These are phyloP conservation scores for Senna tora DNA, from an alignment of 306 rosid species.

Conservation along the genomic window DNA sequence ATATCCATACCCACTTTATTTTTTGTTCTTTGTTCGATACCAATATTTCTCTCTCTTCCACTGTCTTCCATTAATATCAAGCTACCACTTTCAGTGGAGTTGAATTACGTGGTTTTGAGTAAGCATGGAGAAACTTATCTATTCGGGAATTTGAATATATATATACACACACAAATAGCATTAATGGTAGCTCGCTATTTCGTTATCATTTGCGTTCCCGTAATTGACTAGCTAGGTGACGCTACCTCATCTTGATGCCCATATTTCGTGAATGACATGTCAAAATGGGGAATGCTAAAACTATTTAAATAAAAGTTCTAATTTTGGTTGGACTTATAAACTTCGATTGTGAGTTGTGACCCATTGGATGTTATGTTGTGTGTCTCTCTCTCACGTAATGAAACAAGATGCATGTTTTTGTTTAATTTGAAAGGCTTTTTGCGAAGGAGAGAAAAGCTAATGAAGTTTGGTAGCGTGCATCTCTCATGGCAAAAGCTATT, in stretches of 20 bases:
- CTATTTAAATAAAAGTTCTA: slow-evolving; percentile 21
- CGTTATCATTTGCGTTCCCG: slow-evolving; percentile 12
- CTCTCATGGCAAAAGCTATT: slow-evolving; percentile 40
- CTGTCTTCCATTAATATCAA: not conserved
- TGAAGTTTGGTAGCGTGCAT: slow-evolving; percentile 22
- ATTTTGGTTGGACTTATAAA: slow-evolving; percentile 17
- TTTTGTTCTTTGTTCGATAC: not conserved
- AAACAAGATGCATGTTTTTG: not conserved
- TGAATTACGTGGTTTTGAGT: not conserved
- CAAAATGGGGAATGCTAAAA: not conserved
- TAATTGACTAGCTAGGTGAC: slow-evolving; percentile 8
- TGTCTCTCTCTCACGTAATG: slow-evolving; percentile 18
- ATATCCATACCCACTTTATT: slow-evolving; percentile 11
- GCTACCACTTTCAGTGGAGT: not conserved
- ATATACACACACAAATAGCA: not conserved
- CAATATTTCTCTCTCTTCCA: not conserved
- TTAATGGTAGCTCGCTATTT: slow-evolving; percentile 25
- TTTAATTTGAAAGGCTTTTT: slow-evolving; percentile 14
- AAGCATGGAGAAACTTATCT: not conserved
- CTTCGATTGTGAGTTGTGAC: slow-evolving; percentile 22
- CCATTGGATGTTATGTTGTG: not conserved
- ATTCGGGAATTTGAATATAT: slow-evolving; percentile 1
- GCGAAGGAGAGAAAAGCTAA: slow-evolving; percentile 3
- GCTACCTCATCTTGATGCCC: slow-evolving; percentile 11
- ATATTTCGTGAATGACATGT: slow-evolving; percentile 1